Conservation (phyloP, 179 eudicot genomes). For the Beta corolliflora region DNA sequence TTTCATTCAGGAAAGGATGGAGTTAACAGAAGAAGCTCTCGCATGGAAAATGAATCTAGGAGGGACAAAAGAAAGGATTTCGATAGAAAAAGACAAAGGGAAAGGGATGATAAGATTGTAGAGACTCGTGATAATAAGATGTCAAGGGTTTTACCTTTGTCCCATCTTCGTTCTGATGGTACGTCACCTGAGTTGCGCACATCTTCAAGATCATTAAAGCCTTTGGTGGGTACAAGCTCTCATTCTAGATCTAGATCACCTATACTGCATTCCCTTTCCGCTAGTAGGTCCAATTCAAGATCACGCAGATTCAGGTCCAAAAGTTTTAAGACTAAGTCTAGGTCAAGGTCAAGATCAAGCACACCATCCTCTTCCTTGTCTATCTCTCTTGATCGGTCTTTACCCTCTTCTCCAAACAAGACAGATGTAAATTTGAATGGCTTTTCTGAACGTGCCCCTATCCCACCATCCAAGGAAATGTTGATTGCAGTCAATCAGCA, state of each 20-base stretch:
- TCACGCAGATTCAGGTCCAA: slow-evolving; percentile 26
- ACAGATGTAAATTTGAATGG: slow-evolving; percentile 26
- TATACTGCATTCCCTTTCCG: slow-evolving; percentile 24
- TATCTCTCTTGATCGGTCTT: slow-evolving; percentile 30
- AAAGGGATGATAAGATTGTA: slow-evolving; percentile 28
- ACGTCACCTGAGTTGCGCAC: slow-evolving; percentile 31
- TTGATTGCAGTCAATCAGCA: slow-evolving; percentile 21
- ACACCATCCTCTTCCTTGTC: slow-evolving; percentile 38
- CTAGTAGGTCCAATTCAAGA: slow-evolving; percentile 30
- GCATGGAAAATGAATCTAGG: slow-evolving; percentile 17
- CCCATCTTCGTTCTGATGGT: slow-evolving; percentile 29
- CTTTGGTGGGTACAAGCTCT: slow-evolving; percentile 31
- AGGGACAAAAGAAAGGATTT: slow-evolving; percentile 28
- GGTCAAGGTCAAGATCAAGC: slow-evolving; percentile 41
- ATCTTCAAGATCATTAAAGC: slow-evolving; percentile 28
- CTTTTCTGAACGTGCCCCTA: slow-evolving; percentile 21
- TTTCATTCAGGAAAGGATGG: slow-evolving; percentile 31
- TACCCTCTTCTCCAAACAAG: slow-evolving; percentile 36
- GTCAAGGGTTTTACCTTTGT: slow-evolving; percentile 34
- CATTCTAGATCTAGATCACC: slow-evolving; percentile 34
- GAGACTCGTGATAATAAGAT: slow-evolving; percentile 31
- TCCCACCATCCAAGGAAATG: slow-evolving; percentile 26
- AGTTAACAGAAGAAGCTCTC: slow-evolving; percentile 20
- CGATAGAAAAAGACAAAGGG: slow-evolving; percentile 32
- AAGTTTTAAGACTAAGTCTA: slow-evolving; percentile 29